Conservation (phyloP, 2,329 filamentous ascomycete genomes). For the Dendryphion nanum region DNA sequence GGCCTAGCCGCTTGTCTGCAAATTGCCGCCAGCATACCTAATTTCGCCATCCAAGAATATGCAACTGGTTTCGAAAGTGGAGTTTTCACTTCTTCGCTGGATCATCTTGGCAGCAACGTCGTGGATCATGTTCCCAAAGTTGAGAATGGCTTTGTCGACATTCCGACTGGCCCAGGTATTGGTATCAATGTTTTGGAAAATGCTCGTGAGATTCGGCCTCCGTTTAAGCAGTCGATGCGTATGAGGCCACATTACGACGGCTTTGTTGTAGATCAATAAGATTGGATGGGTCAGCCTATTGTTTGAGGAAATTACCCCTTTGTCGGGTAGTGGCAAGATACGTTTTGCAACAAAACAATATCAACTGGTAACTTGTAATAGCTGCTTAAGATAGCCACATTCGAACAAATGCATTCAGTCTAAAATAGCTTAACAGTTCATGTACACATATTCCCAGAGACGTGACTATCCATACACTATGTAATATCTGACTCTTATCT, state of each 20-base stretch:
- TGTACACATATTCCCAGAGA: too few relatives aligned
- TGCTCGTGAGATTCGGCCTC: slow-evolving; percentile 2
- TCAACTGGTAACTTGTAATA: too few relatives aligned
- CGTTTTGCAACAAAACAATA: too few relatives aligned
- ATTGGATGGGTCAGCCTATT: not conserved
- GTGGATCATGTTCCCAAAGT: slow-evolving; percentile 2
- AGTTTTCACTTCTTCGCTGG: slow-evolving; percentile 1
- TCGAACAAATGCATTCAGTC: too few relatives aligned
- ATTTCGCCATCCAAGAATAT: slow-evolving; percentile 4
- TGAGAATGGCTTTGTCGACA: slow-evolving; percentile 2
- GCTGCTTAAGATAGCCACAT: too few relatives aligned
- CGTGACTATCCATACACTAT: too few relatives aligned
- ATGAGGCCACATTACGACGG: slow-evolving; percentile 3
- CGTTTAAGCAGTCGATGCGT: slow-evolving; percentile 1
- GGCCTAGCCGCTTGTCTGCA: slow-evolving; percentile 4
- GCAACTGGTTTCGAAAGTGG: slow-evolving; percentile 3
- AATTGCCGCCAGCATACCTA: slow-evolving; percentile 2
- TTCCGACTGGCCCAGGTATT: slow-evolving; percentile 2
- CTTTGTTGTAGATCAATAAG: slow-evolving; percentile 2
- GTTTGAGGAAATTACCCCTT: not conserved
- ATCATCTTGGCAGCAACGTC: slow-evolving; percentile 2
- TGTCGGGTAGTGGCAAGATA: not conserved
- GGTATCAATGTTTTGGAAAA: slow-evolving; percentile 1
- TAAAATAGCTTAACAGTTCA: too few relatives aligned
- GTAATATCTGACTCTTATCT: too few relatives aligned